Conservation (phyloP, 805 yeast genomes). For the Kodamaea neixiangensis region DNA sequence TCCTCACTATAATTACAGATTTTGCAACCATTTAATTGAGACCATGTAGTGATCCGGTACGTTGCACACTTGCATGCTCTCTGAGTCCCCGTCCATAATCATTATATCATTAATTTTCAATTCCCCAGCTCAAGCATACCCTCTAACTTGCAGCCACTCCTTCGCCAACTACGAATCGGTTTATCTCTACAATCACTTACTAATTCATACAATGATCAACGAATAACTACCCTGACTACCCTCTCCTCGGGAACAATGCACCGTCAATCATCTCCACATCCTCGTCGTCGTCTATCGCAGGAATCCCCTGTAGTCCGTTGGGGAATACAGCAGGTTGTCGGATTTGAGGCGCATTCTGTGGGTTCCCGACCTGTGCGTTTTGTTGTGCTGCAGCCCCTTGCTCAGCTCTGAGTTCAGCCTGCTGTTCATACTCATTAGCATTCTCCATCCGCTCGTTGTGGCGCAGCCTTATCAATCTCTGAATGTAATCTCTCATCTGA, state of each 20-base stretch:
- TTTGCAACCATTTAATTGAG: too few species aligned
- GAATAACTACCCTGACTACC: background rate
- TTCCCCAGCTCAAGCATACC: background rate
- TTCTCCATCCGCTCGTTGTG: slow-evolving; percentile 26
- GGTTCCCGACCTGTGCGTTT: slow-evolving; percentile 13
- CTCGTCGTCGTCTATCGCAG: slow-evolving; percentile 23
- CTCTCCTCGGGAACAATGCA: slow-evolving; percentile 24
- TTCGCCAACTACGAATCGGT: too few species aligned
- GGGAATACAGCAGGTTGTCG: slow-evolving; percentile 45
- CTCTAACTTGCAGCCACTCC: too few species aligned
- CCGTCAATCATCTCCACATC: slow-evolving; percentile 35
- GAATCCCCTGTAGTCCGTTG: slow-evolving; percentile 23
- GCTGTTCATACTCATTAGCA: slow-evolving; percentile 12
- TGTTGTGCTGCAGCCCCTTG: slow-evolving; percentile 1
- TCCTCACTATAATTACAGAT: too few species aligned
- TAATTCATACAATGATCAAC: background rate
- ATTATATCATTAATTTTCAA: too few species aligned
- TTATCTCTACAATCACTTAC: too few species aligned
- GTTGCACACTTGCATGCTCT: too few species aligned
- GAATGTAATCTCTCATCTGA: slow-evolving; percentile 33
- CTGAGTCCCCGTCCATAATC: too few species aligned
- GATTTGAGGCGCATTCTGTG: slow-evolving; percentile 43
- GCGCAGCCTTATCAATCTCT: slow-evolving; percentile 22
- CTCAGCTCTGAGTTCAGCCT: slow-evolving; percentile 6
- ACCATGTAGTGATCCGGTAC: too few species aligned